Evolutionary conservation across 371 early-diverging fungal genomes (phyloP).

Genomic region (Blakeslea trispora): DNA sequence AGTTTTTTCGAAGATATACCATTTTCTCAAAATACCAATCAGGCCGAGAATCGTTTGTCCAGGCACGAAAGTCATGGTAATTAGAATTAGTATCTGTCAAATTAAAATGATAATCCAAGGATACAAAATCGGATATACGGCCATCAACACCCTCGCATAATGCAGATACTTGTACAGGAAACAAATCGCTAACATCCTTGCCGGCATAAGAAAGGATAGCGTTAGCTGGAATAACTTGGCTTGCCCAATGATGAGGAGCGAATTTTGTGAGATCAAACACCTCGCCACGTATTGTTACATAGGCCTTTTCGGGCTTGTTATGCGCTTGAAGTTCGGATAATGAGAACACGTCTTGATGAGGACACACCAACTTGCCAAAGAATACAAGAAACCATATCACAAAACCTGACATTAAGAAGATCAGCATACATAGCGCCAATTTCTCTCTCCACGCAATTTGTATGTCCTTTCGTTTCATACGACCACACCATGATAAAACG

Average conservation of each 20-base stretch:
- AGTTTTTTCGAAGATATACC: constrained; percentile 44
- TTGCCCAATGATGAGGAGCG: constrained; percentile 51
- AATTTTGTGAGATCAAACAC: constrained; percentile 68
- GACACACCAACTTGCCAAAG: constrained; percentile 84
- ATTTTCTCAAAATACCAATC: constrained; percentile 55
- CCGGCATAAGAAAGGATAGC: constrained; percentile 65
- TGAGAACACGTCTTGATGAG: constrained; percentile 68
- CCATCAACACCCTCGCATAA: constrained; percentile 41
- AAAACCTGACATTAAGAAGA: constrained; percentile 72
- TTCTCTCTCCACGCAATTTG: constrained; percentile 96
- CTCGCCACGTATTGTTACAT: constrained; percentile 69
- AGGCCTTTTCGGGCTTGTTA: constrained; percentile 38
- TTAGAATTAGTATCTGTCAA: constrained; percentile 35
- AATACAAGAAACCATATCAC: constrained; percentile 89
- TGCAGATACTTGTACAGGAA: constrained; percentile 72
- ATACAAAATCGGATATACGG: constrained; percentile 29
- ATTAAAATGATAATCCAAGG: constrained; percentile 36
- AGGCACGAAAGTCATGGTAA: constrained; percentile 41
- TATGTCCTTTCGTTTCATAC: constrained; percentile 77
- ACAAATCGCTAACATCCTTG: constrained; percentile 61
- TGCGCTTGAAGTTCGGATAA: constrained; percentile 39
- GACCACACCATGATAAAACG: constrained; percentile 62
- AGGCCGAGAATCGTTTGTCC: constrained; percentile 33
- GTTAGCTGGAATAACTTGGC: constrained; percentile 44
- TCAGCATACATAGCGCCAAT: constrained; percentile 83